Base-by-base conservation (phyloP, 768 basidiomycete species). In the Boletales sp. region DNA sequence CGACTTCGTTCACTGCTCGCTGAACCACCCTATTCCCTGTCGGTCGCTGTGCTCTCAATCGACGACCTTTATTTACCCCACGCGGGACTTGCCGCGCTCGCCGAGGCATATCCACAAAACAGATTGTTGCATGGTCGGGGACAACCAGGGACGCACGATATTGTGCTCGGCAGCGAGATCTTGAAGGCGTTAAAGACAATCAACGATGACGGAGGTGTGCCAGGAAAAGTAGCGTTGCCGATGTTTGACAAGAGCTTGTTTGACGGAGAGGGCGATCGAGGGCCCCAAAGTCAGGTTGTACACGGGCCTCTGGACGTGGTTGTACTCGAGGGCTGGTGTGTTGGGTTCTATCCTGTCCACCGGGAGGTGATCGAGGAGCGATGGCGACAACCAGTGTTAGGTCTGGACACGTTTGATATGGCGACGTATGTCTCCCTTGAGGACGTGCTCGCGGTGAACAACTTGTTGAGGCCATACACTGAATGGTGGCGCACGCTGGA, bases 321-420 rank as follows among this genome's bases (percentile, higher is more conserved):
- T 43, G 77, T 99, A 43, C 72, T 99, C 43, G 97, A 99, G 71
- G 97, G 97, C 10, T 99, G 97, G 97, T 93, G 86, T 68, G 82
- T 89, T 19, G 94, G 95, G 0, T 97, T 97, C 64, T 75, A 77
- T 44, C 84, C 91, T 2, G 73, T 90, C 7, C 58, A 72, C 0
- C 40, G 56, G 15, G 67, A 72, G 10, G 79, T 81, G 52, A 64
- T 92, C 31, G 74, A 80, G 39, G 62, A 62, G 35, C 71, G 76
- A 29, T 91, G 86, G 79, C 65, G 71, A 11, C 45, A 54, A 18
- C 57, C 65, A 12, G 61, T 62, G 4, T 18, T 37, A 0, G 68
- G 53, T 17, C 48, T 67, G 36, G 63, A 63, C 9, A 62, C 58
- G 24, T 64, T 74, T 46, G 57, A 69, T n/a, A 70, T 58, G 66